These are phyloP conservation scores for Xylaria sp. DNA, from an alignment of 2,329 filamentous ascomycete species.

Conservation along the genomic window DNA sequence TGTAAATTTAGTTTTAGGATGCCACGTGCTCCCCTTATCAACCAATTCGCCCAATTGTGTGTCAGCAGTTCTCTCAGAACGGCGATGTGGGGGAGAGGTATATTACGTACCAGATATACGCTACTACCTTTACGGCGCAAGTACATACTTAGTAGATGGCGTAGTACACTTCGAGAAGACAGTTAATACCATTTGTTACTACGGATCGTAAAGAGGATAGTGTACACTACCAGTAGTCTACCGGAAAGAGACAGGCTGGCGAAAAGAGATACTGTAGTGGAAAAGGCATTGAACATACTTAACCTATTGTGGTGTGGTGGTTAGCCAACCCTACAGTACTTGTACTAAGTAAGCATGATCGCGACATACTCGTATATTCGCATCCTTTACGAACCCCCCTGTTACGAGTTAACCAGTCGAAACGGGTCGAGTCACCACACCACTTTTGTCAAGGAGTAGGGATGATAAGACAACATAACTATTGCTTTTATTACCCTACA, in stretches of 20 bases:
- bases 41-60: conserved; percentile 7
- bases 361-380: background rate
- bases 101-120: background rate
- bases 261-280: background rate
- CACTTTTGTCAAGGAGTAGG: conserved; percentile 23
- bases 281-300: background rate
- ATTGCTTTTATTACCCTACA: background rate
- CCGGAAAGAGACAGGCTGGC: background rate
- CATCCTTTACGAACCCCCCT: conserved; percentile 9
- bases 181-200: conserved; percentile 8
- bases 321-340: conserved; percentile 5
- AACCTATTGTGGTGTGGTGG: background rate
- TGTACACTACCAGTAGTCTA: background rate
- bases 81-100: background rate
- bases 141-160: no score
- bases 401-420: conserved; percentile 5
- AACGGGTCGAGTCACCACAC: conserved; percentile 19
- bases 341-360: background rate
- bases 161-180: background rate
- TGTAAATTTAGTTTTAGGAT: background rate
- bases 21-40: conserved; percentile 1
- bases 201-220: background rate
- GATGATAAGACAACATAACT: conserved; percentile 10
- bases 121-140: background rate
- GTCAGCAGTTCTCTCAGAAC: conserved; percentile 3